Evolutionary conservation across 1,284 basidiomycete species (phyloP).

Genomic region (Agaricales sp.): DNA sequence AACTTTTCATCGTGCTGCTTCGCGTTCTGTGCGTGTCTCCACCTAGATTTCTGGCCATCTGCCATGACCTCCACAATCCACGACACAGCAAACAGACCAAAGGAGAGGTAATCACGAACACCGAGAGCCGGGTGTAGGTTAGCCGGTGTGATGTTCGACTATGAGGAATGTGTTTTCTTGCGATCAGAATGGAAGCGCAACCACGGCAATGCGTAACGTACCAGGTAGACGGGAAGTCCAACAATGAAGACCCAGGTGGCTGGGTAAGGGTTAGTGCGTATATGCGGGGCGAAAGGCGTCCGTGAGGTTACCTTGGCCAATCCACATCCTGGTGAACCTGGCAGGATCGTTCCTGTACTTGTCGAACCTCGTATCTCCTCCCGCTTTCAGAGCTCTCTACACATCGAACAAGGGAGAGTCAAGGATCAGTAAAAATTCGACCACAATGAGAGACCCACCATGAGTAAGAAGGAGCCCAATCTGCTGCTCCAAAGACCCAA

Average conservation of each 20-base stretch:
- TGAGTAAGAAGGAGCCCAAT: constrained; percentile 53
- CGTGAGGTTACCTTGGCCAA: constrained; percentile 45
- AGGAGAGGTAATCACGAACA: constrained; percentile 44
- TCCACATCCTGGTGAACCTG: constrained; percentile 58
- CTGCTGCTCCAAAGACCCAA: constrained; percentile 51
- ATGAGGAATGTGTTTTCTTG: too few relatives aligned
- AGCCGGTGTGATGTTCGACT: constrained; percentile 52
- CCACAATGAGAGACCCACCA: constrained; percentile 24
- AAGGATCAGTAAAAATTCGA: neutral
- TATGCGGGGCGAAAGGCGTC: neutral
- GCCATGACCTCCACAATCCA: constrained; percentile 56
- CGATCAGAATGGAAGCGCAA: too few relatives aligned
- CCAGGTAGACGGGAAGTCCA: constrained; percentile 52
- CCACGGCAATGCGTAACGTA: too few relatives aligned
- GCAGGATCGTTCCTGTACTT: constrained; percentile 52
- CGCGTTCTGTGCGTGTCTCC: constrained; percentile 53
- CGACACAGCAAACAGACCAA: constrained; percentile 49
- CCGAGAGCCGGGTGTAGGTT: constrained; percentile 47
- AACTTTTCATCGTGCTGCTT: constrained; percentile 71
- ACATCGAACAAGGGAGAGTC: neutral
- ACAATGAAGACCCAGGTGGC: constrained; percentile 65
- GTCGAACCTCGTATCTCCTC: constrained; percentile 61
- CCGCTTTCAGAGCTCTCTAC: constrained; percentile 31
- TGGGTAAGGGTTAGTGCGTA: constrained; percentile 13
- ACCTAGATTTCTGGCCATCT: constrained; percentile 62